Evolutionary conservation across 2,329 filamentous ascomycete species (phyloP).

Genomic region (Arthrobotrys conoides): DNA sequence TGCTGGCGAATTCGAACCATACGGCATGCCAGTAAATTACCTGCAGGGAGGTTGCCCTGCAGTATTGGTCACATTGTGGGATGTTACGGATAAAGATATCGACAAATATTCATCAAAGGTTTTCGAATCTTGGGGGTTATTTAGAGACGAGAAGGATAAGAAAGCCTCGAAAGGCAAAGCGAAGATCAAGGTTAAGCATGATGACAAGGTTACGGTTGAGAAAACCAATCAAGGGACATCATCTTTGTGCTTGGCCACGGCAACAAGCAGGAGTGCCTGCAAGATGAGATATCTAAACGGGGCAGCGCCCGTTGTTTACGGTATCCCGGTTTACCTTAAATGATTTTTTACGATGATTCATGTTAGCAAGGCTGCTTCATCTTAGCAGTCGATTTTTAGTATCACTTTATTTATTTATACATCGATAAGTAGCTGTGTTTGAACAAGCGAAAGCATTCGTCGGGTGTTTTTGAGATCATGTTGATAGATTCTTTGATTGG

Average conservation of each 20-base stretch:
- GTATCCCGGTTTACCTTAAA: conserved; percentile 87
- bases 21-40: conserved; percentile 91
- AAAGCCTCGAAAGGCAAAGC: conserved; percentile 64
- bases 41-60: conserved; percentile 88
- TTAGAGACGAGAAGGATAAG: conserved; percentile 65
- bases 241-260: conserved; percentile 85
- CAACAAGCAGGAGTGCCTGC: conserved; percentile 81
- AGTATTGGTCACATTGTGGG: conserved; percentile 93
- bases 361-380: conserved; percentile 6
- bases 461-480: conserved; percentile 31
- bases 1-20: conserved; percentile 89
- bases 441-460: conserved; percentile 34
- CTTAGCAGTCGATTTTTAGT: conserved; percentile 34
- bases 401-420: conserved; percentile 6
- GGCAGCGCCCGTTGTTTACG: conserved; percentile 93
- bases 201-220: conserved; percentile 63
- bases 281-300: conserved; percentile 92
- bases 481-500: conserved; percentile 23
- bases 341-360: conserved; percentile 26
- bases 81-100: conserved; percentile 97
- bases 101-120: conserved; percentile 86
- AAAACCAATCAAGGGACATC: conserved; percentile 65
- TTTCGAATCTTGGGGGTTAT: conserved; percentile 88
- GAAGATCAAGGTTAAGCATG: conserved; percentile 65
- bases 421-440: conserved; percentile 27